Evolutionary conservation across 352 stramenopile genomes (phyloP).

Genomic region (Labyrinthula sp.): DNA sequence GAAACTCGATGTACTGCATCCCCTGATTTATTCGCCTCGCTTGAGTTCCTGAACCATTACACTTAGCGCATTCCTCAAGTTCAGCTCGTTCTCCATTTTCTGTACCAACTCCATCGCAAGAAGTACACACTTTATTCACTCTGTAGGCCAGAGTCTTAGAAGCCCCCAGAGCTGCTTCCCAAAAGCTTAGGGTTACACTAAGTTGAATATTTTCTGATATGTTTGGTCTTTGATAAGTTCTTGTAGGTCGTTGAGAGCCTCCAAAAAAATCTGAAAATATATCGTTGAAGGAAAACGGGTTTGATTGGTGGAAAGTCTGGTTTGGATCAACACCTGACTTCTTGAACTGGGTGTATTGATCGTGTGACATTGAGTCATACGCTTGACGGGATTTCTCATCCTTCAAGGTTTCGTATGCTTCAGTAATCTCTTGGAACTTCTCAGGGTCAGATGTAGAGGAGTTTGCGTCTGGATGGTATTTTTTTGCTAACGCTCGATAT

Average conservation of each 20-base stretch:
- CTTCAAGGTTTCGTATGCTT: constrained; percentile 75
- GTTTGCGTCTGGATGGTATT: constrained; percentile 51
- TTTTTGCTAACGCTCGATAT: constrained; percentile 38
- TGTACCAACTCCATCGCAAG: constrained; percentile 7
- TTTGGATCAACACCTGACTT: constrained; percentile 5
- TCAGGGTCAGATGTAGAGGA: constrained; percentile 58
- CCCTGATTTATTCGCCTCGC: constrained; percentile 5
- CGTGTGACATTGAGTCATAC: constrained; percentile 70
- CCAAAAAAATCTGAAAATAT: constrained; percentile 27
- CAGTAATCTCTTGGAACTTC: constrained; percentile 74
- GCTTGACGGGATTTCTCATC: constrained; percentile 65
- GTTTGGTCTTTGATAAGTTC: background rate
- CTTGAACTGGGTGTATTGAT: too few relatives aligned
- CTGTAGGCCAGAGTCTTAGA: constrained; percentile 19
- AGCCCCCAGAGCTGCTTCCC: constrained; percentile 11
- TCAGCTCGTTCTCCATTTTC: constrained; percentile 4
- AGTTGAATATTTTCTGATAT: too few relatives aligned
- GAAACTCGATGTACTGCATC: constrained; percentile 14
- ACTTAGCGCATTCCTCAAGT: constrained; percentile 4
- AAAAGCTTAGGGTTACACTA: constrained; percentile 9
- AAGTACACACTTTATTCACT: constrained; percentile 3
- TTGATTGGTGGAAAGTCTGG: too few relatives aligned
- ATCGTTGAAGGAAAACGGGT: too few relatives aligned
- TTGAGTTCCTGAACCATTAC: constrained; percentile 15
- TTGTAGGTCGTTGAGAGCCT: background rate